Conservation (phyloP, 495 filamentous ascomycete genomes). For the Daldinia vernicosa region DNA sequence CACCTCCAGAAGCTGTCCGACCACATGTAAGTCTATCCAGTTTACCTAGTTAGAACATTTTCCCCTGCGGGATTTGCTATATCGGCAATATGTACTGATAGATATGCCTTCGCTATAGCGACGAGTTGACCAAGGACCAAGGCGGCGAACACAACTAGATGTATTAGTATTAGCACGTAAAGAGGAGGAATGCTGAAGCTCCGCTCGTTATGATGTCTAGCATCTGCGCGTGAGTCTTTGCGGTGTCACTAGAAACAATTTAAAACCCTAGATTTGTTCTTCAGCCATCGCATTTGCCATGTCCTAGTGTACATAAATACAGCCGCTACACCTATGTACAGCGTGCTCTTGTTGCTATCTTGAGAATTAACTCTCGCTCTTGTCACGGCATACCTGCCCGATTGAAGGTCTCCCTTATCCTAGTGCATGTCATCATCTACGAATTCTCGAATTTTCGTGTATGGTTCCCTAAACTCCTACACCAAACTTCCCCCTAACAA, state of each 20-base stretch:
- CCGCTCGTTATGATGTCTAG: constrained; percentile 12
- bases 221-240: constrained; percentile 27
- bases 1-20: constrained; percentile 84
- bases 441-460: constrained; percentile 36
- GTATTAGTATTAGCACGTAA: constrained; percentile 1
- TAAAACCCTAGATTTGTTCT: constrained; percentile 21
- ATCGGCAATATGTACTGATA: constrained; percentile 35
- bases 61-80: background rate
- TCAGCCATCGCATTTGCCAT: constrained; percentile 33
- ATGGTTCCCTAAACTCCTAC: constrained; percentile 26
- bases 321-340: constrained; percentile 17
- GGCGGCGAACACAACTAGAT: constrained; percentile 78
- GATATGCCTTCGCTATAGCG: constrained; percentile 53
- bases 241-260: constrained; percentile 23
- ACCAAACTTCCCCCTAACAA: constrained; percentile 16
- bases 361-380: constrained; percentile 38
- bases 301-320: constrained; percentile 48
- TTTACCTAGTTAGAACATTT: background rate
- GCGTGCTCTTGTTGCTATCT: constrained; percentile 34
- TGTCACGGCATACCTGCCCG: constrained; percentile 21
- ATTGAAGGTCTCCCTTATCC: constrained; percentile 19
- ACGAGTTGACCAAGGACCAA: constrained; percentile 72
- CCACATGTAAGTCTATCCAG: constrained; percentile 72
- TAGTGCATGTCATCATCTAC: constrained; percentile 15
- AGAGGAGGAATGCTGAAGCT: constrained; percentile 28